Evolutionary conservation across 257 asterid genomes (phyloP), one percentile per base, ranked within the genome.

Genomic region (Scutellaria barbata): DNA sequence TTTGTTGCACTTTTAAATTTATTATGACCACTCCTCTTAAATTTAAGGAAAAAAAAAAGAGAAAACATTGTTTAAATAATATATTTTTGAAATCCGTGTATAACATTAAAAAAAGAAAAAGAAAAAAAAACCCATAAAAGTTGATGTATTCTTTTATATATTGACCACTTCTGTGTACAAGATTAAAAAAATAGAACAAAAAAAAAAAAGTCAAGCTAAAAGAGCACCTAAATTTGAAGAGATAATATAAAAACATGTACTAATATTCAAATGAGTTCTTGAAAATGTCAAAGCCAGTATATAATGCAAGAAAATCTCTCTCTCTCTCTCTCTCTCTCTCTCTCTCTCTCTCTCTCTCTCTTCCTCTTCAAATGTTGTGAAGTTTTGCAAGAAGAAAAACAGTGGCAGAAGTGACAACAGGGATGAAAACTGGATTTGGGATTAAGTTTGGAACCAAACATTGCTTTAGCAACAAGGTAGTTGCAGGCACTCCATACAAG

Each of bases 331-430:
- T 4, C 64, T 12, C 46, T 33, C 64, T 33, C 64, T 58, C 25
- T 58, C 25, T n/a, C 63, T 35, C 46, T 58, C 4, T 6, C 46
- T 33, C 64, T 33, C 64, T 58, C 25, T 58, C 25, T n/a, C 63
- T 35, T 22, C 35, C 4, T 6, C 3, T 42, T 85, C 83, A 88
- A 11, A 86, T 69, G 65, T 83, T 88, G 77, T 83, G 82, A 39
- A 83, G 82, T 70, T 84, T 82, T 17, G 92, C 89, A 39, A 88
- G 90, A 66, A 81, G 61, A n/a, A 84, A 80, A 40, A 86, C 87
- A 63, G 88, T 79, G 25, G 86, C 90, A 48, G 95, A 86, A 69
- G 95, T 88, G 68, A 86, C 72, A n/a, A 7, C 82, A 5, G 92
- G 92, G 20, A 88, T 77, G 83, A 88, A 88, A 13, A 79, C 1